Base-by-base conservation (phyloP, 2,329 filamentous ascomycete genomes). In the Triangularia setosa region DNA sequence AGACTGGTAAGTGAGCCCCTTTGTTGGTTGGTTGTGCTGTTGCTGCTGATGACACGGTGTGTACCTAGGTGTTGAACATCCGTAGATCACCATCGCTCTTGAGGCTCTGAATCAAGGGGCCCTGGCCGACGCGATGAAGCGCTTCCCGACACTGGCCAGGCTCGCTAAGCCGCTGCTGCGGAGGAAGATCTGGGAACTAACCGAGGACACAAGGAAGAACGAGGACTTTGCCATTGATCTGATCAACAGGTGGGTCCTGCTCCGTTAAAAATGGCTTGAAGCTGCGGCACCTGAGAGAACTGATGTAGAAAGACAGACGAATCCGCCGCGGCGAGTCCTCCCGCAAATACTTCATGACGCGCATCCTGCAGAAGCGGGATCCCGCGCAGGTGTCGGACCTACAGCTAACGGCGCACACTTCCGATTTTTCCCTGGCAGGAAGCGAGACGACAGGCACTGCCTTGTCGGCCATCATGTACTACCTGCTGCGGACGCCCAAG, bases 401-500 rank as follows among this genome's bases (percentile, higher is more conserved):
- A 8, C 71, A 74, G 58, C 35, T 66, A 7, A 35, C 61, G 11
- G 30, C 62, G n/a, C 62, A 66, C 27, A 58, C 64, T 8, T 44
- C 58, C 21, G 59, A 67, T 3, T 64, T 70, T 21, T 62, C 66
- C n/a, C n/a, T 67, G 16, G 66, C 67, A 1, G 68, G 69, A 14
- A 65, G 63, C n/a, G 69, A 71, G 40, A 71, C 69, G 1, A 69
- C 68, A 3, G 67, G 68, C 6, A 70, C 69, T 1, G 56, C 69
- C 6, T 53, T 71, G 23, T 59, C 67, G 1, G 64, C 56, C 6
- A 62, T 73, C 48, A 69, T 66, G 0, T 75, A 73, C 48, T 71
- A 75, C 68, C 62, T 76, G 18, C 68, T 71, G 6, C 70, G 66
- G 23, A 73, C 75, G 16, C 74, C 74, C 0, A 58, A 72, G 3